Evolutionary conservation across 164 flowering plant genomes (phyloP), one percentile per base, ranked within the genome.

Genomic region (Echeveria elegans): DNA sequence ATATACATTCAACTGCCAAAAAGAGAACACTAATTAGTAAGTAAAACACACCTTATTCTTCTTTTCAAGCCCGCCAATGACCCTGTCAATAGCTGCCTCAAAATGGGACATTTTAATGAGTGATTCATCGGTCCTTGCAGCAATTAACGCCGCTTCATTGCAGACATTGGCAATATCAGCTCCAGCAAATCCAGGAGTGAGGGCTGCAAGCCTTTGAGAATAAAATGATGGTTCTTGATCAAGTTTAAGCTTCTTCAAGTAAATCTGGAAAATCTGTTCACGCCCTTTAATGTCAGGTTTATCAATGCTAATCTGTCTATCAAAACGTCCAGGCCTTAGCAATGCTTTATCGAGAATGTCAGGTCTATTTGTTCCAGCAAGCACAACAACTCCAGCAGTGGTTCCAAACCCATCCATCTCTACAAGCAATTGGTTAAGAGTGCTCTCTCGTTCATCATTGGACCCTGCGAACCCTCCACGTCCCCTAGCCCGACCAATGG

Each of bases 31-130:
- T 5, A 36, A 36, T 36, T 0, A n/a, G n/a, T n/a, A n/a, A n/a
- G n/a, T n/a, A n/a, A n/a, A 0, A 15, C 15, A 2, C 2, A 40
- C 93, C 94, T 73, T 85, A 74, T 83, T 86, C 73, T 82, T 91
- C 86, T 89, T 89, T 81, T 91, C 96, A 74, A 91, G 70, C 63
- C 97, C 97, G 73, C 94, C 96, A 65, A 89, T 89, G 21, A 91
- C 66, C 70, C 94, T 78, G 73, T 89, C 97, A 30, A 89, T 86
- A 59, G 97, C 96, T 19, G 88, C 76, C 75, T 89, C 97, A 75
- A 91, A 86, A 78, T 91, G 86, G 19, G 83, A 81, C 96, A 86
- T 82, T 2, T 78, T 80, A 47, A 89, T 80, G 70, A 63, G 52
- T 45, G 78, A 26, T 23, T 69, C 68, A 65, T 87, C 97, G 67